Evolutionary conservation across 495 filamentous ascomycete genomes (phyloP).

Genomic region (Aspergillus ostianus): DNA sequence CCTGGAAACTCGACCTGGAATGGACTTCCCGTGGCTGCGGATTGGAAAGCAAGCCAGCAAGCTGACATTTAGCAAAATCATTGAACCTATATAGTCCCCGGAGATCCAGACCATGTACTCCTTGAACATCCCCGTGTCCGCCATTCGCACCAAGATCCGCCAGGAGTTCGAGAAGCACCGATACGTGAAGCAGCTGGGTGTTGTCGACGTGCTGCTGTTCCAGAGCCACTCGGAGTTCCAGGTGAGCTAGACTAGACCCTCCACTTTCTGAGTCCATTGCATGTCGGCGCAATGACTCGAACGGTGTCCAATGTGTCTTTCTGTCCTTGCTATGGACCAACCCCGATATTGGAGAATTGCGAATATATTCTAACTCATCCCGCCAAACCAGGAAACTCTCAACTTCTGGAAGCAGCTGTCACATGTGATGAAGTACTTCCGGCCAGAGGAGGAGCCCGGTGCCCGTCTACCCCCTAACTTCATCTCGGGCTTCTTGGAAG

Average conservation of each 20-base stretch:
- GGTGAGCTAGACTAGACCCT: conserved; percentile 37
- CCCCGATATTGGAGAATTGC: not conserved
- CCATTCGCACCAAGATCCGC: conserved; percentile 87
- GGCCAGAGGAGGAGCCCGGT: conserved; percentile 78
- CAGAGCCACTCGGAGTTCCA: conserved; percentile 90
- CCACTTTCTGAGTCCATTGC: not conserved
- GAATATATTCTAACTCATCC: not conserved
- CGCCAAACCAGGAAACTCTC: conserved; percentile 73
- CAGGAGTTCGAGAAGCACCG: conserved; percentile 97
- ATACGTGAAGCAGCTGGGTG: conserved; percentile 82
- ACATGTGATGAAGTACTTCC: conserved; percentile 97
- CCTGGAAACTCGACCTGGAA: not conserved
- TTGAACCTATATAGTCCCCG: conserved; percentile 62
- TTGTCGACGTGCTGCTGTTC: conserved; percentile 84
- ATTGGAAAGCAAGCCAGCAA: conserved; percentile 16
- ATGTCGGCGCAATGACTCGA: not conserved
- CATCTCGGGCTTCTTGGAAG: conserved; percentile 89
- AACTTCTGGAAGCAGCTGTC: conserved; percentile 99
- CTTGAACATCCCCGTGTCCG: conserved; percentile 80
- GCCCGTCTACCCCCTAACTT: conserved; percentile 81
- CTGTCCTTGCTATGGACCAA: conserved; percentile 8
- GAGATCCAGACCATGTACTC: conserved; percentile 97
- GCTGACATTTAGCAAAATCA: not conserved
- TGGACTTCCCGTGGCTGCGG: not conserved
- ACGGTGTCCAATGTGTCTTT: not conserved